These are phyloP conservation scores for Neurospora sp. DNA, from an alignment of 495 filamentous ascomycete species.

Conservation along the genomic window DNA sequence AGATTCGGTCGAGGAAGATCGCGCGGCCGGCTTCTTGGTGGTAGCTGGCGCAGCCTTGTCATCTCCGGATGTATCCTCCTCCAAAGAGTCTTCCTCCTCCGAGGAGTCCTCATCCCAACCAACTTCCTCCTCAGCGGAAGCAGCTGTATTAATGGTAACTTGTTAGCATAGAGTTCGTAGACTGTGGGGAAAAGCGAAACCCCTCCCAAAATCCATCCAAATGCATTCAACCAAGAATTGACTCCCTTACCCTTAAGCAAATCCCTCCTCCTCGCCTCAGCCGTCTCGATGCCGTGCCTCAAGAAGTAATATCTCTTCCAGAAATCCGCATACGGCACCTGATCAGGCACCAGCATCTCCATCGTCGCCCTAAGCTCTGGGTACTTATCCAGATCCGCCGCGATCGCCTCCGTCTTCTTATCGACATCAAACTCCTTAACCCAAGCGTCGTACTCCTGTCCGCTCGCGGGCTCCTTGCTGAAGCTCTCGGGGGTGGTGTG, in stretches of 20 bases:
- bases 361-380: constrained; percentile 81
- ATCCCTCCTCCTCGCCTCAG: constrained; percentile 83
- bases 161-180: constrained; percentile 19
- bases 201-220: neutral
- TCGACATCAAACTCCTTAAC: constrained; percentile 68
- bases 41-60: constrained; percentile 17
- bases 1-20: constrained; percentile 37
- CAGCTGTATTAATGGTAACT: constrained; percentile 28
- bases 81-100: constrained; percentile 10
- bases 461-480: constrained; percentile 59
- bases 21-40: constrained; percentile 15
- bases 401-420: constrained; percentile 76
- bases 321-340: constrained; percentile 77
- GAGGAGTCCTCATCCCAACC: constrained; percentile 64
- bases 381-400: constrained; percentile 74
- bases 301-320: constrained; percentile 97
- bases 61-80: constrained; percentile 19
- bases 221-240: neutral
- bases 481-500: constrained; percentile 83
- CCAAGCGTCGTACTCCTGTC: constrained; percentile 66
- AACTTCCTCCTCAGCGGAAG: constrained; percentile 63
- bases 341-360: constrained; percentile 91
- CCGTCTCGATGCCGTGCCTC: constrained; percentile 86
- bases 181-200: neutral
- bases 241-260: constrained; percentile 70